These are phyloP conservation scores for Aspergillus novofumigatus DNA, from an alignment of 2,329 filamentous ascomycete genomes.

Conservation along the genomic window DNA sequence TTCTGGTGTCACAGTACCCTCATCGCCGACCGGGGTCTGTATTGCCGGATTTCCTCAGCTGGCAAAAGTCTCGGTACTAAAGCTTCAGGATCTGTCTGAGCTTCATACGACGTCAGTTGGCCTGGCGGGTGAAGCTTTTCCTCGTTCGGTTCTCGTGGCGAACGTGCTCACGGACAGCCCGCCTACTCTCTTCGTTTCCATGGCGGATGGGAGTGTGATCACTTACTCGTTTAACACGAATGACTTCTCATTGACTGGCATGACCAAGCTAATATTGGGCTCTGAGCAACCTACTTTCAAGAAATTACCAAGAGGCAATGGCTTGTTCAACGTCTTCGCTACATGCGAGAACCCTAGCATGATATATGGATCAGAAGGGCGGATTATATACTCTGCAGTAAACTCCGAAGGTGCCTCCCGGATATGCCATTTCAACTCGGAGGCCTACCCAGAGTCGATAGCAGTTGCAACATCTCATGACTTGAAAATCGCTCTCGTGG, in stretches of 20 bases:
- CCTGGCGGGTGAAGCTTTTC: constrained; percentile 69
- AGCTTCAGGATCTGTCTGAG: constrained; percentile 61
- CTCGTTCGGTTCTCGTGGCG: constrained; percentile 74
- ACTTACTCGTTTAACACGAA: constrained; percentile 68
- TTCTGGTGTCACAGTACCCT: constrained; percentile 75
- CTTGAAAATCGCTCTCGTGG: constrained; percentile 75
- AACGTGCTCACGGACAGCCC: constrained; percentile 64
- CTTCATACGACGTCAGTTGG: constrained; percentile 62
- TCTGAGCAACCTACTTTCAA: constrained; percentile 81
- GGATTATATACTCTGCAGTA: constrained; percentile 88
- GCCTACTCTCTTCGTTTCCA: constrained; percentile 79
- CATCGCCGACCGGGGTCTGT: constrained; percentile 60
- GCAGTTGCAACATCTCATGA: constrained; percentile 73
- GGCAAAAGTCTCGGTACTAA: constrained; percentile 72
- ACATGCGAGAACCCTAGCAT: constrained; percentile 92
- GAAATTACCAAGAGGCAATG: constrained; percentile 63
- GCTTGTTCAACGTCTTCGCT: constrained; percentile 77
- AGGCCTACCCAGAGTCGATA: constrained; percentile 75
- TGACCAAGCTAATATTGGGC: constrained; percentile 79
- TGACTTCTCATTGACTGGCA: constrained; percentile 62
- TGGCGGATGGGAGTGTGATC: constrained; percentile 88
- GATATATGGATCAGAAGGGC: constrained; percentile 83
- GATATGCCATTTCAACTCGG: constrained; percentile 76
- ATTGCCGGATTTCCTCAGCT: constrained; percentile 85
- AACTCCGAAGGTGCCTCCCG: constrained; percentile 80